Percentiles rank a stretch among this genome's conserved stretches.
phyloP scores from a whole-genome alignment of 768 basidiomycete species.

The Collybia mongolica region DNA sequence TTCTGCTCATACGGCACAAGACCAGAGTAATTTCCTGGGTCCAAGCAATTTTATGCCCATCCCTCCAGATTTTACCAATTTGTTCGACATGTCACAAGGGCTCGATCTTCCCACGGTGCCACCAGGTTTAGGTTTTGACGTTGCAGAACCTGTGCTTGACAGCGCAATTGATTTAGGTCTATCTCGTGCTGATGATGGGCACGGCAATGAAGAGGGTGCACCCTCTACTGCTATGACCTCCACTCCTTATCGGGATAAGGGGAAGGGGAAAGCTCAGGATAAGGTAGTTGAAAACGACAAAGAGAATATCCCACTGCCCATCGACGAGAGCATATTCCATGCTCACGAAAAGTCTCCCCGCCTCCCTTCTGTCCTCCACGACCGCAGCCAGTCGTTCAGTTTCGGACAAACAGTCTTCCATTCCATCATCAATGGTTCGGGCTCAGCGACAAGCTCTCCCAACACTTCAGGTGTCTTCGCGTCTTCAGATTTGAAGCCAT shows the following conservation, averaged over 20 bases:
- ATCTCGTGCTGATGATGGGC: slow-evolving; percentile 28
- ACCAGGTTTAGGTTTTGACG: slow-evolving; percentile 40
- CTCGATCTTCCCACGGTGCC: slow-evolving; percentile 52
- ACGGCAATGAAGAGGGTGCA: slow-evolving; percentile 16
- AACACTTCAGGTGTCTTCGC: slow-evolving; percentile 25
- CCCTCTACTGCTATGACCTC: slow-evolving; percentile 35
- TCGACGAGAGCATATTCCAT: slow-evolving; percentile 49
- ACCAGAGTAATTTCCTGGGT: slow-evolving; percentile 19
- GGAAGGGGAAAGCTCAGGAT: slow-evolving; percentile 37
- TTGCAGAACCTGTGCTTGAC: slow-evolving; percentile 31
- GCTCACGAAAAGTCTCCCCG: slow-evolving; percentile 36
- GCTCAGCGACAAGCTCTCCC: slow-evolving; percentile 9
- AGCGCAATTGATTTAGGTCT: slow-evolving; percentile 31
- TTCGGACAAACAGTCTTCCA: slow-evolving; percentile 65
- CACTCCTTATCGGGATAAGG: slow-evolving; percentile 40
- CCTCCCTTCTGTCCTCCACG: slow-evolving; percentile 35
- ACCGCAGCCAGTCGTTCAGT: slow-evolving; percentile 69
- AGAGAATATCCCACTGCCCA: slow-evolving; percentile 14
- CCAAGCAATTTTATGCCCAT: slow-evolving; percentile 31
- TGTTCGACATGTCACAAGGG: slow-evolving; percentile 59
- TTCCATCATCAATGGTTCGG: slow-evolving; percentile 36
- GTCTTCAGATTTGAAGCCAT: slow-evolving; percentile 30
- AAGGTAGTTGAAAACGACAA: slow-evolving; percentile 14
- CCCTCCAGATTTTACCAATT: slow-evolving; percentile 45
- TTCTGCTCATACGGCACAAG: slow-evolving; percentile 6